These are phyloP conservation scores for Mycena sp. DNA, from an alignment of 1,284 basidiomycete species.

Conservation along the genomic window DNA sequence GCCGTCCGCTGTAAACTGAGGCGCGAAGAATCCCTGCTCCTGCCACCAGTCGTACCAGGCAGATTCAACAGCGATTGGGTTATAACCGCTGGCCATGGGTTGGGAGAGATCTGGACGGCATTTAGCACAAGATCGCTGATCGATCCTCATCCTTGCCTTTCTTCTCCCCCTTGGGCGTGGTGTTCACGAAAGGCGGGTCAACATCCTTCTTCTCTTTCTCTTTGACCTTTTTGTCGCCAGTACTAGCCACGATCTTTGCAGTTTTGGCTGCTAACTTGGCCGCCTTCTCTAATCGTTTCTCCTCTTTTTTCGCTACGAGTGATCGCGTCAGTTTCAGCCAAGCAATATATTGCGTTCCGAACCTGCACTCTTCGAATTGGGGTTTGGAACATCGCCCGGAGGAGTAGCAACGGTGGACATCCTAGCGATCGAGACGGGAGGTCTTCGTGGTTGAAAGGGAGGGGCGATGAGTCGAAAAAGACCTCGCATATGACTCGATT, in stretches of 20 bases:
- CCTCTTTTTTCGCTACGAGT: conserved; percentile 74
- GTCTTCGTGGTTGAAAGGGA: conserved; percentile 23
- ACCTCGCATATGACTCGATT: conserved; percentile 31
- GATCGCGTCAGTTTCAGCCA: conserved; percentile 14
- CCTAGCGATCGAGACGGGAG: background rate
- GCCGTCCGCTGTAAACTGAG: conserved; percentile 71
- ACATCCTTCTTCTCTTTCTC: conserved; percentile 81
- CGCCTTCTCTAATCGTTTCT: conserved; percentile 74
- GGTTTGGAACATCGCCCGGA: conserved; percentile 21
- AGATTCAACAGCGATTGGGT: conserved; percentile 94
- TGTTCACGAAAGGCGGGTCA: conserved; percentile 83
- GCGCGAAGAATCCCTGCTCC: conserved; percentile 90
- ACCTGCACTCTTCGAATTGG: conserved; percentile 30
- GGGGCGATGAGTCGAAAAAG: conserved; percentile 25
- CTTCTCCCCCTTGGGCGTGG: conserved; percentile 89
- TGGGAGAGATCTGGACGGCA: conserved; percentile 77
- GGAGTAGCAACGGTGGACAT: conserved; percentile 26
- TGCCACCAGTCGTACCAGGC: conserved; percentile 99
- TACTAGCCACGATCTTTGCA: conserved; percentile 56
- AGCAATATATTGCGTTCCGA: background rate
- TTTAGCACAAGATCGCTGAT: background rate
- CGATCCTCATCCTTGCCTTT: conserved; percentile 65
- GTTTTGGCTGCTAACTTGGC: conserved; percentile 83
- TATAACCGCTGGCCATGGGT: conserved; percentile 92
- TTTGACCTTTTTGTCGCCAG: conserved; percentile 71